These are phyloP conservation scores for Solanum etuberosum DNA, from an alignment of 257 asterid genomes.

Conservation along the genomic window DNA sequence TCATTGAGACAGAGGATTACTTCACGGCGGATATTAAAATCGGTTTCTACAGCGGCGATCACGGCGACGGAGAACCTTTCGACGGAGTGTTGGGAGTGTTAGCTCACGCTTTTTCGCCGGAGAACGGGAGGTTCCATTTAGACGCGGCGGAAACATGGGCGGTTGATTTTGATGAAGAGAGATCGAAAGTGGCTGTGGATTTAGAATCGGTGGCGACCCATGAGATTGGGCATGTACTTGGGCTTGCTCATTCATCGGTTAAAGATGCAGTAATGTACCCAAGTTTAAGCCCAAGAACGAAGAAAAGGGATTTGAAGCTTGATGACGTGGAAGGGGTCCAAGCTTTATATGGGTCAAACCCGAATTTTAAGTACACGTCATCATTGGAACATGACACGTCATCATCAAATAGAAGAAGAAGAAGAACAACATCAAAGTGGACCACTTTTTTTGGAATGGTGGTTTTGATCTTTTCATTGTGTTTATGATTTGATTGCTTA, in stretches of 20 bases:
- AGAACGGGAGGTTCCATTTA: constrained; percentile 73
- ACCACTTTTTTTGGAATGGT: constrained; percentile 7
- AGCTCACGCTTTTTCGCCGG: constrained; percentile 94
- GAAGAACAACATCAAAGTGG: constrained; percentile 17
- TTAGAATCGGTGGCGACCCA: constrained; percentile 94
- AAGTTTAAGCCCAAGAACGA: constrained; percentile 63
- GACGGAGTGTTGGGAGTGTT: constrained; percentile 74
- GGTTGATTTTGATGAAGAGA: constrained; percentile 43
- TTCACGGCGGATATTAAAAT: constrained; percentile 51
- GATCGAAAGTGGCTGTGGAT: constrained; percentile 64
- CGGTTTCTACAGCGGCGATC: constrained; percentile 75
- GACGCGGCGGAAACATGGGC: constrained; percentile 86
- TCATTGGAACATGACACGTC: constrained; percentile 48
- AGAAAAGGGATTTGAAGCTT: constrained; percentile 52
- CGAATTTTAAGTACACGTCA: constrained; percentile 41
- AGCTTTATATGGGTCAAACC: constrained; percentile 75
- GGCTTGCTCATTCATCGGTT: constrained; percentile 80
- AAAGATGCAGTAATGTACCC: constrained; percentile 87
- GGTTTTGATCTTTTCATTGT: constrained; percentile 7
- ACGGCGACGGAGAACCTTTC: constrained; percentile 83
- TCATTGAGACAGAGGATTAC: constrained; percentile 46
- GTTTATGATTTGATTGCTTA: constrained; percentile 13
- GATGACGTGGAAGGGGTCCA: constrained; percentile 88
- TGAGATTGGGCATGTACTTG: constrained; percentile 82
- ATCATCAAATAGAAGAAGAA: constrained; percentile 17